Percentiles rank a stretch among this genome's conserved stretches.
Evolutionary conservation across 805 yeast genomes (phyloP).

Genomic region (Yarrowia yakushimensis): DNA sequence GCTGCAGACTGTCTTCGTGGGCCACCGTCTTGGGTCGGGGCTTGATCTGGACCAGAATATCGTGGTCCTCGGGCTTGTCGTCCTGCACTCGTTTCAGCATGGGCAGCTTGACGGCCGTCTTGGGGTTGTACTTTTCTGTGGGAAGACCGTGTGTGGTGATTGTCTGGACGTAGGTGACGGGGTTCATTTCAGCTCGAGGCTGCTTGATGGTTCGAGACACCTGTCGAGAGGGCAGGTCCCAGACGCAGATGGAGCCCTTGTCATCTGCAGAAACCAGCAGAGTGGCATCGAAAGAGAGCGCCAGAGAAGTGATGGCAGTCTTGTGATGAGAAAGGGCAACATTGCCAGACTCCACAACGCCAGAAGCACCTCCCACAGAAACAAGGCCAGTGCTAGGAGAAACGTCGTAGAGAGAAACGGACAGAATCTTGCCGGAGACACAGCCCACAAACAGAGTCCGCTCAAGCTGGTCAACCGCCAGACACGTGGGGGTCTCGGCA

Average conservation of each 20-base stretch:
- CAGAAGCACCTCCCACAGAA: constrained; percentile 54
- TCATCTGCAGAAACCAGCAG: constrained; percentile 68
- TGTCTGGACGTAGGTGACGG: constrained; percentile 26
- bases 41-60: not conserved
- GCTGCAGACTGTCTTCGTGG: not conserved
- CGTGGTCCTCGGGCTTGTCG: constrained; percentile 10
- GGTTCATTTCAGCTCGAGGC: constrained; percentile 29
- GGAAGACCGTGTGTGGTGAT: constrained; percentile 17
- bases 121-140: constrained; percentile 20
- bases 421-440: constrained; percentile 56
- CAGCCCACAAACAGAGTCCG: constrained; percentile 71
- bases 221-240: constrained; percentile 51
- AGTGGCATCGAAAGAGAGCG: constrained; percentile 72
- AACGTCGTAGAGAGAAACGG: constrained; percentile 49
- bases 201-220: constrained; percentile 34
- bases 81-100: constrained; percentile 19
- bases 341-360: constrained; percentile 25
- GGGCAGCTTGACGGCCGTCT: constrained; percentile 23
- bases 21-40: not conserved
- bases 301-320: constrained; percentile 49
- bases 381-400: constrained; percentile 45
- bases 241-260: constrained; percentile 60
- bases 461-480: constrained; percentile 74
- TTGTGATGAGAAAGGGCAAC: constrained; percentile 32
- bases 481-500: constrained; percentile 47